Evolutionary conservation across 768 basidiomycete species (phyloP), one percentile per base, ranked within the genome.

Genomic region (Suillus placidus): DNA sequence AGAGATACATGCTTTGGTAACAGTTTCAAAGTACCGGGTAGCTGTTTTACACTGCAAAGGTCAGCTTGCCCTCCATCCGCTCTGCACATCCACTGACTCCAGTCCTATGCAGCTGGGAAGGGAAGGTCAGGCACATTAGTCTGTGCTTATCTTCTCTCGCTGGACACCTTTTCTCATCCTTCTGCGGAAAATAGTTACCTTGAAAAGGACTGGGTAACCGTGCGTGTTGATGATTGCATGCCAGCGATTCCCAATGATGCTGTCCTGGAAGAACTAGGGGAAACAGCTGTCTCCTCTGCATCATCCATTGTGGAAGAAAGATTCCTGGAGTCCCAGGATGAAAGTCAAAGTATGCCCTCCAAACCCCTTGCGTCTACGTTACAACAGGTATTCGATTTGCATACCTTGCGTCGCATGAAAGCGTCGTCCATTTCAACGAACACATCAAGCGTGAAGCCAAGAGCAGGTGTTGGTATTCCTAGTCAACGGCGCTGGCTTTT

Each of bases 31-130:
- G 2, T 84, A 91, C 4, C 80, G 90, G 42, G 89, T 95, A 7
- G 88, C 87, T 3, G 94, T 94, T 6, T 81, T 95, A 0, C 94
- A 95, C 70, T 95, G 94, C 75, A 95, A 95, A 86, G 94, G 92
- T 86, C 60, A 71, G 23, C 10, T 14, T 34, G 43, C 62, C 57
- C 57, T 47, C 23, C 23, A 32, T 42, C 26, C 35, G 61, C 58
- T 51, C 62, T 61, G 65, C 60, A n/a, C 60, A 57, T 38, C 61
- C 8, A 58, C 20, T 62, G 26, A 30, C 51, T 18, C 18, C n/a
- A 49, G 26, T 64, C 49, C 61, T 45, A 34, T 1, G 20, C 62
- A 91, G 91, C 90, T 61, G 90, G 91, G 0, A 91, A 95, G 75
- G 93, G 93, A 16, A 83, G 94, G 62, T 94, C 93, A 0, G 94